phyloP scores from a whole-genome alignment of 139 green algal species.

The Penium margaritaceum region DNA sequence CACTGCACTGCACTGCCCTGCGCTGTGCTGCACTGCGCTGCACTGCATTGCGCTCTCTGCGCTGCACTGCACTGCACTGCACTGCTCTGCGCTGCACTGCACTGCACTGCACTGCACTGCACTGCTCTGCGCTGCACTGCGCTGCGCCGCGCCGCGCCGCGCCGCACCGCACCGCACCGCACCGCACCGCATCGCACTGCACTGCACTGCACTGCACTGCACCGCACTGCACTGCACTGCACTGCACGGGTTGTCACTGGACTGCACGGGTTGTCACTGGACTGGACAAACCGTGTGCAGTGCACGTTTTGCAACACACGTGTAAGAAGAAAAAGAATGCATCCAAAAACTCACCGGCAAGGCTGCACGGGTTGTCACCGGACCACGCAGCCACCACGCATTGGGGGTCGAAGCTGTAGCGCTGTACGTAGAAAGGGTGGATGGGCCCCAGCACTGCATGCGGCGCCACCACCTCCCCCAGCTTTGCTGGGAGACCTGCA shows the following conservation, averaged over 20 bases:
- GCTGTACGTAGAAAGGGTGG: slow-evolving; percentile 37
- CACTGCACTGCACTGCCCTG: too few species aligned
- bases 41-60: too few species aligned
- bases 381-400: slow-evolving; percentile 28
- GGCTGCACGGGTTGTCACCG: slow-evolving; percentile 43
- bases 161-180: too few species aligned
- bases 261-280: background rate
- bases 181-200: too few species aligned
- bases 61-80: too few species aligned
- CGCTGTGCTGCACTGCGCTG: too few species aligned
- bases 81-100: too few species aligned
- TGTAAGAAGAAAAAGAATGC: background rate
- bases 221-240: background rate
- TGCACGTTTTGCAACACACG: background rate
- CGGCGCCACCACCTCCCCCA: slow-evolving; percentile 23
- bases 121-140: too few species aligned
- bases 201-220: too few species aligned
- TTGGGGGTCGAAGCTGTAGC: slow-evolving; percentile 17
- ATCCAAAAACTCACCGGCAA: slow-evolving; percentile 20
- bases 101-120: too few species aligned
- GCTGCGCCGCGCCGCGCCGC: too few species aligned
- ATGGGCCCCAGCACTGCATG: slow-evolving; percentile 25
- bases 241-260: background rate
- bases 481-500: slow-evolving; percentile 15
- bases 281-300: background rate